phyloP scores from a whole-genome alignment of 2,329 filamentous ascomycete genomes.

The Verticillium nonalfalfae region DNA sequence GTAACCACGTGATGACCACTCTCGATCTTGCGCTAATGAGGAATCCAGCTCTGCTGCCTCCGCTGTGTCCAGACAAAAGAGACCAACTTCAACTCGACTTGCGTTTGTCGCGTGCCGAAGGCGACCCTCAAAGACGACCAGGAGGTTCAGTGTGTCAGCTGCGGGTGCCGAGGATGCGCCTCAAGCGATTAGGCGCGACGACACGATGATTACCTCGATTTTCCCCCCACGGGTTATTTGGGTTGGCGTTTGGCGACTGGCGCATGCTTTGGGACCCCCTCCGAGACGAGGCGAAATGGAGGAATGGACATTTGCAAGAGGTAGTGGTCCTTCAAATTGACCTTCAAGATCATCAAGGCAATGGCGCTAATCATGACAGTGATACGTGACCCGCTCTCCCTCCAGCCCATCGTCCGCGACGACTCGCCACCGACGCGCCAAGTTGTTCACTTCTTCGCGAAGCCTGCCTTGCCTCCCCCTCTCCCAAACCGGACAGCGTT shows the following conservation, averaged over 20 bases:
- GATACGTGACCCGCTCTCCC: background rate
- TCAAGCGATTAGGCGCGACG: conserved; percentile 61
- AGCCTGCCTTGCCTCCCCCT: conserved; percentile 44
- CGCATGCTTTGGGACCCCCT: background rate
- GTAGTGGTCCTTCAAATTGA: conserved; percentile 27
- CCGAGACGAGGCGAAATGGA: background rate
- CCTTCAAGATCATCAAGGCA: conserved; percentile 21
- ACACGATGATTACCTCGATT: background rate
- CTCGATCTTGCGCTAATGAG: conserved; percentile 15
- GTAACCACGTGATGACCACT: background rate
- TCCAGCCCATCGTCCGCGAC: conserved; percentile 3
- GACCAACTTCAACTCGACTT: conserved; percentile 97
- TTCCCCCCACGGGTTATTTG: background rate
- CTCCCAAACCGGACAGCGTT: conserved; percentile 60
- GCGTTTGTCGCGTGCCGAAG: conserved; percentile 90
- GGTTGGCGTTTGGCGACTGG: conserved; percentile 3
- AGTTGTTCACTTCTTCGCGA: conserved; percentile 36
- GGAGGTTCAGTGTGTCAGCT: conserved; percentile 89
- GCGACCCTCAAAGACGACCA: conserved; percentile 85
- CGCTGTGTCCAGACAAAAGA: conserved; percentile 99
- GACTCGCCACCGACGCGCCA: conserved; percentile 9
- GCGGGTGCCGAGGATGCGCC: conserved; percentile 85
- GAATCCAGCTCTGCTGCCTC: conserved; percentile 74
- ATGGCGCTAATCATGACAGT: conserved; percentile 13
- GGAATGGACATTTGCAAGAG: conserved; percentile 17